Base-by-base conservation (phyloP, 306 rosid genomes). In the Medicago ruthenica region DNA sequence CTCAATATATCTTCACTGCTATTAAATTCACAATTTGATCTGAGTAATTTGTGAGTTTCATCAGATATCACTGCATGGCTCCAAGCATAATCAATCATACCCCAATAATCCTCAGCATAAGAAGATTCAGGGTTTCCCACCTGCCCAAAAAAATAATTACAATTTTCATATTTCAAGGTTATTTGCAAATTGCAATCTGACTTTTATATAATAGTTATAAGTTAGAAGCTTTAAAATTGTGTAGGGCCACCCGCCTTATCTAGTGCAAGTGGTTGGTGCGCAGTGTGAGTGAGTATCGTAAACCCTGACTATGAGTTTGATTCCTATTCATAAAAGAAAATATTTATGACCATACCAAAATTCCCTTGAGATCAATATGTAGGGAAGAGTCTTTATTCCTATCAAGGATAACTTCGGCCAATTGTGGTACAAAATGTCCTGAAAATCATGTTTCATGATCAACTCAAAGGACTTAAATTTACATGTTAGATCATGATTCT, bases 41-140 rank as follows among this genome's bases (percentile, higher is more conserved):
- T 76, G 1, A 93, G 86, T 20, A 74, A 67, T 68, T 83, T 82
- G 84, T 93, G 84, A 9, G 97, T 93, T 81, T 60, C 66, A 27
- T 60, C 39, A 0, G 67, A 61, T 61, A 61, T 61, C 12, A 61
- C 67, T 14, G 20, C 98, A 71, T 93, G 98, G 78, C 98, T 93
- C 98, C 98, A 93, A 13, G 98, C 98, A 80, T 89, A 93, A 85
- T 93, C 98, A 79, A 93, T 93, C 67, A 88, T 57, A 3, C 98
- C 98, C 67, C 62, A 77, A 97, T 92, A 91, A 40, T 93, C 98
- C 67, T 93, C 97, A 7, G 89, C 89, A 75, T 89, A 92, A 0
- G 91, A 89, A 20, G 93, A 91, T 84, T 93, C 97, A 15, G 98
- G 98, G 71, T 93, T 93, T 1, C 98, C 98, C 78, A 93, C 53